Evolutionary conservation across 2,329 filamentous ascomycete genomes (phyloP), one percentile per base, ranked within the genome.

Genomic region (Pseudofabraea citricarpa): DNA sequence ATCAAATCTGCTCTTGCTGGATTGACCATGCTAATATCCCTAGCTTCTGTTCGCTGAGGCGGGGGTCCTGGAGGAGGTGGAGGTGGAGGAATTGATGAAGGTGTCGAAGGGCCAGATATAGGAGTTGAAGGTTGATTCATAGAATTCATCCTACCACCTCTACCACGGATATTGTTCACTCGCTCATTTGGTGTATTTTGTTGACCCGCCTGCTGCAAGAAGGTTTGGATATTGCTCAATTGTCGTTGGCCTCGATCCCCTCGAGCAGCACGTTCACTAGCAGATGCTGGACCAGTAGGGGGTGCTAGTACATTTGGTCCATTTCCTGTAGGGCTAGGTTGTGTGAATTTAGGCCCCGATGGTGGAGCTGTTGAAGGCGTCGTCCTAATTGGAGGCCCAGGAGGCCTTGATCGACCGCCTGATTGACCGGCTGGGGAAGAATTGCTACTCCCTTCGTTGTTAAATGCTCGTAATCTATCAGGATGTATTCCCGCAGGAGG

Each of bases 151-250:
- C 63, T 66, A 22, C 62, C 41, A 35, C 52, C 50, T 33, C 60
- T 53, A n/a, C 55, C 53, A 41, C 61, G 58, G 36, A 53, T 40
- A 43, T 50, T 58, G 8, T 46, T 42, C 26, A 42, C 29, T 2
- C 48, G 35, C 21, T 56, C 51, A 19, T 58, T 53, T 20, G 53
- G 65, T 19, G 56, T 61, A 58, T 66, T 65, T 56, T 68, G 51
- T 53, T 74, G 59, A 56, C 56, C 72, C 1, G 70, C 69, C 58
- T 76, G 72, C 50, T 75, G 72, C 4, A 81, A 67, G 40, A 72
- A 77, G 48, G 64, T 79, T 52, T 81, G 79, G 46, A 84, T 82
- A 36, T 75, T 73, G 10, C 73, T 72, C 22, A 83, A 64, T 52
- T 82, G 76, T 45, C 78, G 60, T 52, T 82, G 76, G 44, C 78